Conservation (phyloP, 2,329 filamentous ascomycete species). For the Ophiostoma ulmi region DNA sequence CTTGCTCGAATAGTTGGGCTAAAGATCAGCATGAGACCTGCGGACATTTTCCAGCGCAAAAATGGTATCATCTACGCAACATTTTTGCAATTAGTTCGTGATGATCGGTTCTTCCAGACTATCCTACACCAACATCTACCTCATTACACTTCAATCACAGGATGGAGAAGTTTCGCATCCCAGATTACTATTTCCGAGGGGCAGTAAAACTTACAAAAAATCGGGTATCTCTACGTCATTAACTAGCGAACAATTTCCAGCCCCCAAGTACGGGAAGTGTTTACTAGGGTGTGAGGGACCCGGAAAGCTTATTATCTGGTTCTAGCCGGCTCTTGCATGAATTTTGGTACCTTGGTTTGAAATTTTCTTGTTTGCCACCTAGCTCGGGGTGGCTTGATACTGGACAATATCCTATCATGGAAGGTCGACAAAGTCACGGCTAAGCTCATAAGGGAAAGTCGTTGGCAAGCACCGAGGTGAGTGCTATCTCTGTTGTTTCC, state of each 20-base stretch:
- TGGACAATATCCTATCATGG: not conserved
- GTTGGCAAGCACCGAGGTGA: not conserved
- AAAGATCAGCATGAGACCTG: not conserved
- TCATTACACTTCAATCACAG: not conserved
- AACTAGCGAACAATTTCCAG: not conserved
- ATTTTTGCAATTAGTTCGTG: not conserved
- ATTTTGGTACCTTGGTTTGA: not conserved
- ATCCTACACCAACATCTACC: not conserved
- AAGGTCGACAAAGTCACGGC: not conserved
- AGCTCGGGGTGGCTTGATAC: not conserved
- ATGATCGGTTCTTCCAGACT: not conserved
- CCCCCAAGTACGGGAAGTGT: not conserved
- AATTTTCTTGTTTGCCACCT: not conserved
- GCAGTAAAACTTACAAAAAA: too few relatives aligned
- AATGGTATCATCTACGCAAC: not conserved
- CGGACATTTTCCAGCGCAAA: not conserved
- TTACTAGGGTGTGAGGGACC: not conserved
- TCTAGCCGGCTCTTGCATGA: not conserved
- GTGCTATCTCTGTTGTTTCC: not conserved
- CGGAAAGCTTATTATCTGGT: not conserved
- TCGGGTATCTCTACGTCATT: not conserved
- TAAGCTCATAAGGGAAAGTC: not conserved
- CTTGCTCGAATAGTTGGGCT: not conserved
- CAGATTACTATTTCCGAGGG: too few relatives aligned
- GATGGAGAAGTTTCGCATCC: too few relatives aligned